Evolutionary conservation across 208 protist genomes (phyloP).

Genomic region (Porcisia deanei): DNA sequence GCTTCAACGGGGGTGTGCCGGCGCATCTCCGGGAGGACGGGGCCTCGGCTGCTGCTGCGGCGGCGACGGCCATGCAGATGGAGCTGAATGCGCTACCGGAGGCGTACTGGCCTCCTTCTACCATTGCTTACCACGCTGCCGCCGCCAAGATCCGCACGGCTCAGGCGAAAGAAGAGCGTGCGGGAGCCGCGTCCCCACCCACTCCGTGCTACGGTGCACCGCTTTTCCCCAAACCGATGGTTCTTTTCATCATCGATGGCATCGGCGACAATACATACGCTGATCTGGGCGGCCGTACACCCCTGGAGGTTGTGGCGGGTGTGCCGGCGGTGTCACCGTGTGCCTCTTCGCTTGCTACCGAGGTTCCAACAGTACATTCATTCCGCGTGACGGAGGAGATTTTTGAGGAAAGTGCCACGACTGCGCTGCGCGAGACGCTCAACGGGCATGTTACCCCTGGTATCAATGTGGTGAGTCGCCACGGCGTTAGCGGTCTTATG

Average conservation of each 20-base stretch:
- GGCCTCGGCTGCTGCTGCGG: not conserved
- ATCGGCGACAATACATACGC: slow-evolving; percentile 66
- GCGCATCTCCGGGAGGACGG: slow-evolving; percentile 31
- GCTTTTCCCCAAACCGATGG: slow-evolving; percentile 46
- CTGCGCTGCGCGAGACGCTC: slow-evolving; percentile 11
- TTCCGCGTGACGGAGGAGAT: slow-evolving; percentile 18
- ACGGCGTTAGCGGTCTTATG: slow-evolving; percentile 70
- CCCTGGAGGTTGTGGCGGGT: slow-evolving; percentile 71
- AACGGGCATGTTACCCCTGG: slow-evolving; percentile 28
- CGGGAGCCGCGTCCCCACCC: not conserved
- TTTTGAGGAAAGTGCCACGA: not conserved
- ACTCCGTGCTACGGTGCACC: slow-evolving; percentile 36
- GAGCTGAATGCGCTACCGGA: slow-evolving; percentile 34
- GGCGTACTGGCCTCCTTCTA: slow-evolving; percentile 31
- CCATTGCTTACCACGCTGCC: slow-evolving; percentile 23
- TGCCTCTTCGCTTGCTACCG: not conserved
- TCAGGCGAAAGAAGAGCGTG: not conserved
- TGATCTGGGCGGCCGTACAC: slow-evolving; percentile 57
- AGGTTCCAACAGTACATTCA: not conserved
- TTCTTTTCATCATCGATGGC: slow-evolving; percentile 81
- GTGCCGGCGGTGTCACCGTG: slow-evolving; percentile 17
- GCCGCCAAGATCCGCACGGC: not conserved
- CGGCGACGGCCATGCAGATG: slow-evolving; percentile 19
- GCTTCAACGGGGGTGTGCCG: slow-evolving; percentile 45
- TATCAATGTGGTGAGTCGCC: slow-evolving; percentile 52